These are phyloP conservation scores for Epichloe hybrida DNA, from an alignment of 2,329 filamentous ascomycete species.

Conservation along the genomic window DNA sequence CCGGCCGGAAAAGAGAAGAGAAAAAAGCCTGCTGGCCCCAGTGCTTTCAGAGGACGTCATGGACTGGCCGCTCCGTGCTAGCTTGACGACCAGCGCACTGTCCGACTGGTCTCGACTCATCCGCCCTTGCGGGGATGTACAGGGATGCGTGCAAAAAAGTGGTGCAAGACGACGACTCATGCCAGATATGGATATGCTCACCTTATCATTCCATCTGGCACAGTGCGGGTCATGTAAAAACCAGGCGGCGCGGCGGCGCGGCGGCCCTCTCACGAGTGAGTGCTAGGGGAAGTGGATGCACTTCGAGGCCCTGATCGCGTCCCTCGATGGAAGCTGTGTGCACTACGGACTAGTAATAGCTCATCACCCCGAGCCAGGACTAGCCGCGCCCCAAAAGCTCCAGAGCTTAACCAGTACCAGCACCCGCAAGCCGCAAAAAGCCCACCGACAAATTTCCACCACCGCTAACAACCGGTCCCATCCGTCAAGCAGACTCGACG, in stretches of 20 bases:
- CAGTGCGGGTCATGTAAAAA: slow-evolving; percentile 1
- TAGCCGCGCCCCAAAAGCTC: neutral
- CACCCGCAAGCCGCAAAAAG: neutral
- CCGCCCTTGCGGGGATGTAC: too few species aligned
- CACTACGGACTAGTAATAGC: too few species aligned
- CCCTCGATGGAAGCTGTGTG: too few species aligned
- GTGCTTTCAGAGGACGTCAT: too few species aligned
- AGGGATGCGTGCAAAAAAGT: too few species aligned
- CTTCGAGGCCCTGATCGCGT: too few species aligned
- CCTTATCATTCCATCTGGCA: neutral
- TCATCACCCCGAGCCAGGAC: neutral
- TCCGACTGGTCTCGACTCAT: too few species aligned
- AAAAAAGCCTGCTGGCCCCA: too few species aligned
- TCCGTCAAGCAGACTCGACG: neutral
- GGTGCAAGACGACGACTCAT: neutral
- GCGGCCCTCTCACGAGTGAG: neutral
- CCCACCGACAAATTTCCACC: slow-evolving; percentile 2
- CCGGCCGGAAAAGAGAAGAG: too few species aligned
- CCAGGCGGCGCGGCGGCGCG: neutral
- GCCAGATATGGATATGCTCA: neutral
- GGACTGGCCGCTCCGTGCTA: too few species aligned
- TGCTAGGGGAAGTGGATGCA: too few species aligned
- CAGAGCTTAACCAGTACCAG: neutral
- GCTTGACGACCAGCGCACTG: too few species aligned
- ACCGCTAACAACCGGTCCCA: slow-evolving; percentile 4